Evolutionary conservation across 768 basidiomycete species (phyloP), one percentile per base, ranked within the genome.

Genomic region (Leccinum ochraceum): DNA sequence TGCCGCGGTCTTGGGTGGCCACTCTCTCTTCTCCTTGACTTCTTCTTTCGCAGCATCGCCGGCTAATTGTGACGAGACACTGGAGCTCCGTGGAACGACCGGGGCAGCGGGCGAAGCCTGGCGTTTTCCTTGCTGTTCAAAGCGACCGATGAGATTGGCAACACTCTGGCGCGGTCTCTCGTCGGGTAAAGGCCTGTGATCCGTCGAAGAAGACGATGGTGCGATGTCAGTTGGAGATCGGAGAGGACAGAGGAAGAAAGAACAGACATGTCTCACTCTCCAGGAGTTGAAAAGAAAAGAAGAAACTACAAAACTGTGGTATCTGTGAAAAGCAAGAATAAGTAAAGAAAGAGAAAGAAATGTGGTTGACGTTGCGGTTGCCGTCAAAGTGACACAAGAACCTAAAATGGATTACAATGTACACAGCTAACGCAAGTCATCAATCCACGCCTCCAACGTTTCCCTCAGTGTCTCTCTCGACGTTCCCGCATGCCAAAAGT

Each of bases 121-220:
- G 54, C 85, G 84, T 71, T 90, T 93, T 58, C 81, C 86, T 76
- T 90, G 87, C 67, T 84, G 89, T 74, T 94, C 92, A 66, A 94
- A 94, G 60, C 89, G 84, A 55, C 92, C 92, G 69, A 94, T 94
- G 76, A 94, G 87, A 71, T 93, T 94, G 64, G 92, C 92, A 53
- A 94, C 92, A 68, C 88, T 91, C 72, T 84, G 85, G 61, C 92
- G 88, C 53, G 92, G 91, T 70, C 89, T 84, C 77, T 94, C 92
- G 80, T 94, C 92, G 75, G 92, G 91, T 63, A 92, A 77, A 58
- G 89, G 88, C 92, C 91, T 93, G 69, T 63, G 66, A 63, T 34
- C 26, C 26, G 14, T 16, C 61, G 17, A 65, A 63, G 66, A 56
- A 65, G 51, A 53, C 17, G 36, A 57, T 26, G 46, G 46, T 16